A percentile compares a stretch with the other conserved stretches of the same genome.
Conservation (phyloP, 768 basidiomycete species). For the Tricholoma furcatifolium region DNA sequence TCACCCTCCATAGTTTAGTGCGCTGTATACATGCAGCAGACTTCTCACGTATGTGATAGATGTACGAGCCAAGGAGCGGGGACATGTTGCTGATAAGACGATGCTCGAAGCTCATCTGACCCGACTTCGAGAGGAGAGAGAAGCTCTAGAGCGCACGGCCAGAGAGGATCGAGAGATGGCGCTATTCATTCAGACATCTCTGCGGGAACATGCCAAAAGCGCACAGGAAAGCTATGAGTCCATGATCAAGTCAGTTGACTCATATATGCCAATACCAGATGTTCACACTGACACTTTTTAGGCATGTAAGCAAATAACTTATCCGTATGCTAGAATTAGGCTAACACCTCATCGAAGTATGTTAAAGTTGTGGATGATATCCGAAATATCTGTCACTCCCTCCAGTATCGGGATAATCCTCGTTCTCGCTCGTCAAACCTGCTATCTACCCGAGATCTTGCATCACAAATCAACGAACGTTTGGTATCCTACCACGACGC, state of each 20-base stretch:
- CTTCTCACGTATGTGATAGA: conserved; percentile 53
- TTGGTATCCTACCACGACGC: neutral
- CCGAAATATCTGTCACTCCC: conserved; percentile 20
- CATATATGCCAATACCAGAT: neutral
- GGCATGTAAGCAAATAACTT: conserved; percentile 28
- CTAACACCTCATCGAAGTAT: conserved; percentile 24
- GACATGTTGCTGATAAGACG: conserved; percentile 32
- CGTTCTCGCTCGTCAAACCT: too few relatives aligned
- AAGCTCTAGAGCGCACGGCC: conserved; percentile 34
- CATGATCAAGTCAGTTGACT: conserved; percentile 38
- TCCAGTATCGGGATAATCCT: neutral
- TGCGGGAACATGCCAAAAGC: conserved; percentile 51
- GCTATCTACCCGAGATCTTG: too few relatives aligned
- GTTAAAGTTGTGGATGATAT: conserved; percentile 32
- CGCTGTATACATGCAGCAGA: conserved; percentile 47
- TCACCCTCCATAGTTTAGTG: conserved; percentile 39
- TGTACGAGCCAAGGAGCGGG: conserved; percentile 32
- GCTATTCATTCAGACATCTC: conserved; percentile 47
- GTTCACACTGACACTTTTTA: conserved; percentile 13
- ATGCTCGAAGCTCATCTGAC: conserved; percentile 27
- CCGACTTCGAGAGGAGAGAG: conserved; percentile 34
- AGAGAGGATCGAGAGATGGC: conserved; percentile 53
- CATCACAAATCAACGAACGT: too few relatives aligned
- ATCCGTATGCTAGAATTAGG: neutral
- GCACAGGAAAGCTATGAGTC: conserved; percentile 42